phyloP scores from a whole-genome alignment of 2,329 filamentous ascomycete genomes.

The Alternaria triticina region DNA sequence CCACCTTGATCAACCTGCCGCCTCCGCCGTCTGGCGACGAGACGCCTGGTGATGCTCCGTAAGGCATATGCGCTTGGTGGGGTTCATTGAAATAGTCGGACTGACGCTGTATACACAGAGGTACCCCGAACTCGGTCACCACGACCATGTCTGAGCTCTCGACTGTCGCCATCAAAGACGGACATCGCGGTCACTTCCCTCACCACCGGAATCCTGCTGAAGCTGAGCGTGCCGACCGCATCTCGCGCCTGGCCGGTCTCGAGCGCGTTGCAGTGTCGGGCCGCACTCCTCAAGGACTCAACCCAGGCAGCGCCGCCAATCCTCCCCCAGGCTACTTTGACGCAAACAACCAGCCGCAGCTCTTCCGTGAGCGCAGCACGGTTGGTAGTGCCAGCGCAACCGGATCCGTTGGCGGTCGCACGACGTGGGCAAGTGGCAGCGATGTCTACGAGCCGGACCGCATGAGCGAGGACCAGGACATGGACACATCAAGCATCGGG shows the following conservation, averaged over 20 bases:
- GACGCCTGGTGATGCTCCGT: constrained; percentile 91
- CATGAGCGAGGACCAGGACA: constrained; percentile 70
- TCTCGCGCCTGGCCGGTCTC: constrained; percentile 91
- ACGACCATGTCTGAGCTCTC: constrained; percentile 91
- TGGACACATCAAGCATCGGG: constrained; percentile 68
- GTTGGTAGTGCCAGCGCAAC: constrained; percentile 91
- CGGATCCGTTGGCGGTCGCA: constrained; percentile 72
- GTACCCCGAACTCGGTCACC: constrained; percentile 90
- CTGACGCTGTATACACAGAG: constrained; percentile 59
- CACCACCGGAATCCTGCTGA: constrained; percentile 74
- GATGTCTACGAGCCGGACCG: constrained; percentile 69
- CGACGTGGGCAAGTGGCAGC: constrained; percentile 72
- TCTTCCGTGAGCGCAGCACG: constrained; percentile 80
- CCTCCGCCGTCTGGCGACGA: constrained; percentile 81
- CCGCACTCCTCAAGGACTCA: constrained; percentile 53
- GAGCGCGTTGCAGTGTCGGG: constrained; percentile 84
- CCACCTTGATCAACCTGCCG: constrained; percentile 82
- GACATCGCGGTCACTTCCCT: constrained; percentile 81
- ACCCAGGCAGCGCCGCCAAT: constrained; percentile 53
- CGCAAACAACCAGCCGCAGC: constrained; percentile 67
- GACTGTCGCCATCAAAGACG: constrained; percentile 95
- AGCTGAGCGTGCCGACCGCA: constrained; percentile 91
- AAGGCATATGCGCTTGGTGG: constrained; percentile 49
- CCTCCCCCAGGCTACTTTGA: constrained; percentile 75
- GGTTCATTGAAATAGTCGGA: constrained; percentile 10